phyloP scores from a whole-genome alignment of 352 stramenopile species.

The Elongisporangium prolatum region DNA sequence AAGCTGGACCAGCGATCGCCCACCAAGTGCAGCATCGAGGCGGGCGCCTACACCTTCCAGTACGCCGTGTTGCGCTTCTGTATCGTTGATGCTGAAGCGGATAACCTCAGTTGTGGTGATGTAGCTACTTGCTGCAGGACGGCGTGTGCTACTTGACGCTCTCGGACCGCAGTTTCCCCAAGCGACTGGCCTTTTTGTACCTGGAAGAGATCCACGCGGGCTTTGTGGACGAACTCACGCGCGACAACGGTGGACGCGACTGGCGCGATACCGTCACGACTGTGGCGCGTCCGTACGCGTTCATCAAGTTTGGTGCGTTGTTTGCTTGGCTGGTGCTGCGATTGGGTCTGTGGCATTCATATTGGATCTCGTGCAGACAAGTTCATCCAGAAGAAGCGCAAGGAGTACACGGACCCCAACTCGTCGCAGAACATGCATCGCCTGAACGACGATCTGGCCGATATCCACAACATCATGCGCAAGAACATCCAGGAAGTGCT shows the following conservation, averaged over 20 bases:
- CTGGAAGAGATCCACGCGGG: slow-evolving; percentile 93
- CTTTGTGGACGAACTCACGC: slow-evolving; percentile 94
- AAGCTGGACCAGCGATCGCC: slow-evolving; percentile 87
- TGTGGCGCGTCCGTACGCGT: slow-evolving; percentile 96
- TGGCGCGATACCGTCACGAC: slow-evolving; percentile 93
- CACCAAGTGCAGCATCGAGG: slow-evolving; percentile 94
- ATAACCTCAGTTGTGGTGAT: not conserved
- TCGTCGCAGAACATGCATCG: slow-evolving; percentile 94
- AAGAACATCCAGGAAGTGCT: slow-evolving; percentile 97
- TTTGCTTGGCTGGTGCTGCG: not conserved
- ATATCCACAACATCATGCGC: slow-evolving; percentile 99
- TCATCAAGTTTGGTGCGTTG: slow-evolving; percentile 95
- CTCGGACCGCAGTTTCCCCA: slow-evolving; percentile 95
- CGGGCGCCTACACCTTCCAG: slow-evolving; percentile 89
- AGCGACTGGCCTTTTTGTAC: slow-evolving; percentile 97
- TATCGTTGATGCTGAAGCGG: not conserved
- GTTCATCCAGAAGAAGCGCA: slow-evolving; percentile 97
- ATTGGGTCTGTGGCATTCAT: not conserved
- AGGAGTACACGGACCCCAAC: slow-evolving; percentile 96
- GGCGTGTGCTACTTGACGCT: slow-evolving; percentile 97
- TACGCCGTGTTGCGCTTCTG: slow-evolving; percentile 38
- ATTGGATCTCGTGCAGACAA: slow-evolving; percentile 66
- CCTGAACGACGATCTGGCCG: slow-evolving; percentile 96
- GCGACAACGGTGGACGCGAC: slow-evolving; percentile 86
- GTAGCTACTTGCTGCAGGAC: slow-evolving; percentile 96